phyloP scores from a whole-genome alignment of 305 asterid genomes.

The Plantago lanceolata region DNA sequence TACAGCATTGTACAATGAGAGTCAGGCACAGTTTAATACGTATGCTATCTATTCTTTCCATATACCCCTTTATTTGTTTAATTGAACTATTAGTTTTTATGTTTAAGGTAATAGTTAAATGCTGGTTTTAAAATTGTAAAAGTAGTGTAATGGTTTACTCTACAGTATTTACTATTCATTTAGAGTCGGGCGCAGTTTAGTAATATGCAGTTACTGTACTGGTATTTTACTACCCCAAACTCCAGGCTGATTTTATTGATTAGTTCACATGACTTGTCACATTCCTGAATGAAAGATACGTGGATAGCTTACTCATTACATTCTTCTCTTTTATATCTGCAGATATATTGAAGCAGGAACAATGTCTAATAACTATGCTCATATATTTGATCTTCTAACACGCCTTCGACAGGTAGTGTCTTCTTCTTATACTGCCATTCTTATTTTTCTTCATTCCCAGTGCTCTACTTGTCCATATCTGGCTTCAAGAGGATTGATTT shows the following conservation, averaged over 20 bases:
- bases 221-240: not conserved
- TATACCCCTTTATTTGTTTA: conserved; percentile 12
- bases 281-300: conserved; percentile 5
- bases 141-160: no score
- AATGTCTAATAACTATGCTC: conserved; percentile 84
- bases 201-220: not conserved
- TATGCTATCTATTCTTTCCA: conserved; percentile 33
- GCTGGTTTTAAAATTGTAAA: no score
- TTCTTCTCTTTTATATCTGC: conserved; percentile 31
- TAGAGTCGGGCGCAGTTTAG: no score
- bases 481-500: not conserved
- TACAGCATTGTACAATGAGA: conserved; percentile 71
- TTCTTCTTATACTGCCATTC: conserved; percentile 21
- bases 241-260: conserved; percentile 7
- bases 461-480: not conserved
- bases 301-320: not conserved
- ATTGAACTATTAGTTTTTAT: not conserved
- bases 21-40: conserved; percentile 84
- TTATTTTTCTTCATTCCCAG: conserved; percentile 1
- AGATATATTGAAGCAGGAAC: conserved; percentile 75
- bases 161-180: no score
- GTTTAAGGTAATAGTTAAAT: no score
- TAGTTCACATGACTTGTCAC: conserved; percentile 14
- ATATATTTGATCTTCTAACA: conserved; percentile 86
- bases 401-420: conserved; percentile 83